Evolutionary conservation across 495 filamentous ascomycete species (phyloP).

Genomic region (Neurospora intermedia): DNA sequence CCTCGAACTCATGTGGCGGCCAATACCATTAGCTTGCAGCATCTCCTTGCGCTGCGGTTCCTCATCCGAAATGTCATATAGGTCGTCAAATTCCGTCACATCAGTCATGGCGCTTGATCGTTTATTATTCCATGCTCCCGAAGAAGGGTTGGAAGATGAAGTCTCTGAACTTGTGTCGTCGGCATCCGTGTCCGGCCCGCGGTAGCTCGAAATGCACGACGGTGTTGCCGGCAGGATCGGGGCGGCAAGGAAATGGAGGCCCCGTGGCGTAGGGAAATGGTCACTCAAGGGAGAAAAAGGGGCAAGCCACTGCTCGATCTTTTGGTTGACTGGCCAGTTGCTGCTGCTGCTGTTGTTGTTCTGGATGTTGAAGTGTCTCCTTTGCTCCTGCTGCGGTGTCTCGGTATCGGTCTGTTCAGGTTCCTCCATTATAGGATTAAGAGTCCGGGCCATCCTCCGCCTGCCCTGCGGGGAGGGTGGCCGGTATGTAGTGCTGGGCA

Average conservation of each 20-base stretch:
- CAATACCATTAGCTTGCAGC: conserved; percentile 24
- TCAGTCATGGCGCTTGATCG: conserved; percentile 43
- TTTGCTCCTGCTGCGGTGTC: conserved; percentile 17
- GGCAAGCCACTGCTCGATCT: conserved; percentile 39
- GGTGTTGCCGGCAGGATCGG: conserved; percentile 38
- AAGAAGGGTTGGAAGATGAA: conserved; percentile 39
- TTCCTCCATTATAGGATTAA: conserved; percentile 88
- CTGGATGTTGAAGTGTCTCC: neutral
- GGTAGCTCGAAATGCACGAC: conserved; percentile 23
- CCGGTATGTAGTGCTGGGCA: conserved; percentile 48
- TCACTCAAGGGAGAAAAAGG: conserved; percentile 42
- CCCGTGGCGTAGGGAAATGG: conserved; percentile 51
- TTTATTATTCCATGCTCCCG: conserved; percentile 38
- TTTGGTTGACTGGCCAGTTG: conserved; percentile 30
- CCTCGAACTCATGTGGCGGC: conserved; percentile 23
- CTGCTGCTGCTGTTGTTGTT: neutral
- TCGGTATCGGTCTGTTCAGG: conserved; percentile 23
- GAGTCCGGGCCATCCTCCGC: conserved; percentile 46
- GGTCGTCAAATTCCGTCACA: conserved; percentile 64
- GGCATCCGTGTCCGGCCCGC: conserved; percentile 21
- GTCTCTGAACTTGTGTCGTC: conserved; percentile 39
- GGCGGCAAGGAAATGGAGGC: conserved; percentile 46
- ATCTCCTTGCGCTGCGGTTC: conserved; percentile 23
- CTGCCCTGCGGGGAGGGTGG: conserved; percentile 60
- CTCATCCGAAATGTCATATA: conserved; percentile 76